Base-by-base conservation (phyloP, 805 yeast species). In the Schwanniomyces polymorphus region DNA sequence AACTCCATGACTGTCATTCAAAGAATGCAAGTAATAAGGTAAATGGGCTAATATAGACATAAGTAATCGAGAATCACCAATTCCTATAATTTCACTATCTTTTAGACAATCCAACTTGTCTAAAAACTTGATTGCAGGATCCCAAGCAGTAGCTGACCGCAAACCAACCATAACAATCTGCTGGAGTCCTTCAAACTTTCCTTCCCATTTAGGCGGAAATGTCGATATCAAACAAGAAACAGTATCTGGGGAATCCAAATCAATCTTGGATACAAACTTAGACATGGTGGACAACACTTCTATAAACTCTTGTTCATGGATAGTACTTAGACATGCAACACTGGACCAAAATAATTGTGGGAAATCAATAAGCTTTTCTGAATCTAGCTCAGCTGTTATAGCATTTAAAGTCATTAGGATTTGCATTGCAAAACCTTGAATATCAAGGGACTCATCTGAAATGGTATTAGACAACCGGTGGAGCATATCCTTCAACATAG, bases 351-450 rank as follows among this genome's bases (percentile, higher is more conserved):
- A 94, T 34, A 95, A 69, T 60, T 91, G 97, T 0, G 99, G 98
- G 64, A 86, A 90, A 53, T 88, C 87, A 46, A 88, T 85, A 50
- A 94, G 70, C 54, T 87, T 85, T 33, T 82, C 87, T 7, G 92
- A 78, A 54, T 85, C 88, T 39, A 91, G 68, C 58, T 90, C 96
- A 0, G 96, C 94, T 1, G 92, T 88, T 11, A 91, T 84, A 0
- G 97, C 96, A 68, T 92, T 91, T 57, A 94, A 66, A 0, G 99
- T 92, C 97, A 94, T 92, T 52, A 94, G 70, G 45, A 94, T 94
- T 67, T 94, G 99, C 91, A 94, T 88, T 0, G 97, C 85, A 67
- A 95, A 95, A 0, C 97, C 97, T 66, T 92, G 98, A 33, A 94
- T 91, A 56, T 94, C 99, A 0, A 81, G 70, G 9, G 90, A 82